Evolutionary conservation across 2,329 filamentous ascomycete genomes (phyloP).

Genomic region (Phaeosphaeria sp.): DNA sequence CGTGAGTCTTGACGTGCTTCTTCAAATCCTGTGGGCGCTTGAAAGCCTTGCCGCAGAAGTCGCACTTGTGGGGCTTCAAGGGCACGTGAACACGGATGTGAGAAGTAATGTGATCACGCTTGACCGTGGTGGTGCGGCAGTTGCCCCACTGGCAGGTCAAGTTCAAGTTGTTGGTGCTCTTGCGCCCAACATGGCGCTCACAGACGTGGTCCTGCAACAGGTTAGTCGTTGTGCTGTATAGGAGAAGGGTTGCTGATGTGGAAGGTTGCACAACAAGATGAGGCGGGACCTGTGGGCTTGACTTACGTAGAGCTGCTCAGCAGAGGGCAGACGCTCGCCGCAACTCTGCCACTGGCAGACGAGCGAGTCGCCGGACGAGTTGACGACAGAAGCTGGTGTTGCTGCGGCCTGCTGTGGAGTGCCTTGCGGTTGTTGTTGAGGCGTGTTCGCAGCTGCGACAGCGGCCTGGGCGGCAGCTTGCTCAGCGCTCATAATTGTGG

Average conservation of each 20-base stretch:
- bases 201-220: slow-evolving; percentile 86
- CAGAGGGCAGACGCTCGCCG: slow-evolving; percentile 64
- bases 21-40: slow-evolving; percentile 98
- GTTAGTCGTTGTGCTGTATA: slow-evolving; percentile 12
- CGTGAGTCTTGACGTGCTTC: slow-evolving; percentile 99
- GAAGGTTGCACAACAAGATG: neutral
- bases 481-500: slow-evolving; percentile 23
- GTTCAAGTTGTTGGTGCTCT: slow-evolving; percentile 98
- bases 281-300: neutral
- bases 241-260: neutral
- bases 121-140: slow-evolving; percentile 95
- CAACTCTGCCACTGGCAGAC: slow-evolving; percentile 70
- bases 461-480: slow-evolving; percentile 24
- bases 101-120: slow-evolving; percentile 98
- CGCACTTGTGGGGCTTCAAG: slow-evolving; percentile 97
- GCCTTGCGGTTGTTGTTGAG: slow-evolving; percentile 42
- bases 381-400: slow-evolving; percentile 37
- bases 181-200: slow-evolving; percentile 96
- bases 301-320: slow-evolving; percentile 69
- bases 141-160: slow-evolving; percentile 97
- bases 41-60: slow-evolving; percentile 98
- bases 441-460: slow-evolving; percentile 31
- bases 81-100: slow-evolving; percentile 99
- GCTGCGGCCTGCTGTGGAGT: slow-evolving; percentile 43
- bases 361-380: slow-evolving; percentile 52